phyloP scores from a whole-genome alignment of 108 stramenopile species.

The Epithemia pelagica region DNA sequence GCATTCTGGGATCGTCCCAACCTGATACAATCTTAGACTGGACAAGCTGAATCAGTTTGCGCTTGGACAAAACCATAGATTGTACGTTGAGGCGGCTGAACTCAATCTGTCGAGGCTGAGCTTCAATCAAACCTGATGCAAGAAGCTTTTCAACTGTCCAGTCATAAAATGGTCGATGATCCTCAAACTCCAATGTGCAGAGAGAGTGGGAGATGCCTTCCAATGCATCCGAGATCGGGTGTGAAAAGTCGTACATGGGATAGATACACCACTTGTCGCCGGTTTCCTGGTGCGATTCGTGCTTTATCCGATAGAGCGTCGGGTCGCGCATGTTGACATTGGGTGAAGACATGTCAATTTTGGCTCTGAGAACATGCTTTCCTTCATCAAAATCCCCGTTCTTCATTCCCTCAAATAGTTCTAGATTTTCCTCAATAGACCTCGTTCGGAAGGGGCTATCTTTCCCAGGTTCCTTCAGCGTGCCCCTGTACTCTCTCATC shows the following conservation, averaged over 20 bases:
- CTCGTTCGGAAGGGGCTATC: slow-evolving; percentile 74
- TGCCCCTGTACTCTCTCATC: slow-evolving; percentile 87
- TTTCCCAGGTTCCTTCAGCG: slow-evolving; percentile 73
- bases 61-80: slow-evolving; percentile 82
- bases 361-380: slow-evolving; percentile 74
- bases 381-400: slow-evolving; percentile 62
- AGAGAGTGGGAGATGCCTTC: slow-evolving; percentile 88
- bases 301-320: slow-evolving; percentile 86
- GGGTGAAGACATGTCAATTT: slow-evolving; percentile 89
- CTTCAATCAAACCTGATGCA: slow-evolving; percentile 48
- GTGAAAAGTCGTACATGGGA: slow-evolving; percentile 93
- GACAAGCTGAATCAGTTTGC: slow-evolving; percentile 83
- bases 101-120: slow-evolving; percentile 82
- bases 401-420: slow-evolving; percentile 72
- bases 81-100: slow-evolving; percentile 89
- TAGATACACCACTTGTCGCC: slow-evolving; percentile 89
- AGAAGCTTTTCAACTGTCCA: slow-evolving; percentile 81
- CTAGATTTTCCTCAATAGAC: slow-evolving; percentile 61
- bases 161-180: slow-evolving; percentile 90
- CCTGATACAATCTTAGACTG: slow-evolving; percentile 70
- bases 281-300: slow-evolving; percentile 81
- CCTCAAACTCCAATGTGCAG: slow-evolving; percentile 91
- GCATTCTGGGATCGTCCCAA: slow-evolving; percentile 88
- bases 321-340: slow-evolving; percentile 93
- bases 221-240: slow-evolving; percentile 86